Conservation (phyloP, 1,284 basidiomycete genomes). For the Coriolopsis trogii region DNA sequence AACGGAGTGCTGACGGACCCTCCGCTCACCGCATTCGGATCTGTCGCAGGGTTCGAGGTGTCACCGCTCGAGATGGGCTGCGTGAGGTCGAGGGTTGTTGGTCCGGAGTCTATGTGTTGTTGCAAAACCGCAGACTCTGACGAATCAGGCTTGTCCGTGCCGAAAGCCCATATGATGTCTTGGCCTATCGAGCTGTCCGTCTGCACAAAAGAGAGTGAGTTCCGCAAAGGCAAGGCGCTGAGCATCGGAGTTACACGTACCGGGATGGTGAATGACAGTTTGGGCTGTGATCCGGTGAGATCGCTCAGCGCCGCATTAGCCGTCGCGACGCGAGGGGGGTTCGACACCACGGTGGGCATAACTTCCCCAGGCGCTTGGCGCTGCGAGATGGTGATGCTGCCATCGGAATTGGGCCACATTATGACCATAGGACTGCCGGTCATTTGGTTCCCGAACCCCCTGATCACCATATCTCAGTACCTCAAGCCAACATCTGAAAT, state of each 20-base stretch:
- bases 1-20: constrained; percentile 21
- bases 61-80: constrained; percentile 10
- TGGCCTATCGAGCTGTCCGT: constrained; percentile 22
- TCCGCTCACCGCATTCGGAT: constrained; percentile 14
- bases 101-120: constrained; percentile 39
- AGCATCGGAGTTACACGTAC: constrained; percentile 12
- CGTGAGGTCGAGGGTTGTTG: constrained; percentile 33
- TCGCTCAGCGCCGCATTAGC: constrained; percentile 28
- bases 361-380: constrained; percentile 36
- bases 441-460: constrained; percentile 42
- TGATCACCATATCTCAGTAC: constrained; percentile 7
- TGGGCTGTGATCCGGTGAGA: constrained; percentile 27
- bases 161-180: constrained; percentile 44
- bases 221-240: too few relatives aligned
- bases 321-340: constrained; percentile 38
- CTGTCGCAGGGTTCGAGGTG: constrained; percentile 13
- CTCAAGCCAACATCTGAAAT: not conserved
- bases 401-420: constrained; percentile 47
- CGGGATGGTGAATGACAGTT: constrained; percentile 26
- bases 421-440: constrained; percentile 45
- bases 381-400: constrained; percentile 46
- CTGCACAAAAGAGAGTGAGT: too few relatives aligned
- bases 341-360: constrained; percentile 40
- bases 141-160: constrained; percentile 34
- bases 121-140: constrained; percentile 33